Percentiles rank a stretch among this genome's conserved stretches.
Evolutionary conservation across 169 alveolate species (phyloP).

Genomic region (Theileria orientalis): DNA sequence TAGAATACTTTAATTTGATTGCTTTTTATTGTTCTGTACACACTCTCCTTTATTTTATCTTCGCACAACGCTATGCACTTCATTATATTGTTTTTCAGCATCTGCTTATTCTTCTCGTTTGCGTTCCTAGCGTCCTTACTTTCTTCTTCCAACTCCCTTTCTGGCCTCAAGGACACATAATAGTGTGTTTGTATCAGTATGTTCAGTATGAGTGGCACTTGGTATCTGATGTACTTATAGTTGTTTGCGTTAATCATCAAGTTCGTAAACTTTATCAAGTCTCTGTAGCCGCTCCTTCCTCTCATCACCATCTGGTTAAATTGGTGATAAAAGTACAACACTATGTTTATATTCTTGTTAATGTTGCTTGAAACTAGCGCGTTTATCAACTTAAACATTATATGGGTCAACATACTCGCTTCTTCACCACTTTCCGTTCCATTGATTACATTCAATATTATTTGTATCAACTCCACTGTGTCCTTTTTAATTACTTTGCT

Average conservation of each 20-base stretch:
- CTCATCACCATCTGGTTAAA: neutral
- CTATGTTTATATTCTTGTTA: neutral
- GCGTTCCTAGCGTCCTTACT: neutral
- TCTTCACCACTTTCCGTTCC: neutral
- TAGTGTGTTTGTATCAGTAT: neutral
- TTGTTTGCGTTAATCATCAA: neutral
- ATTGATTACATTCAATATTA: conserved; percentile 4
- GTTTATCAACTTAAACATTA: neutral
- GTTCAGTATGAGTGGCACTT: neutral
- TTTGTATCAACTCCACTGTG: neutral
- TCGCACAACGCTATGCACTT: conserved; percentile 29
- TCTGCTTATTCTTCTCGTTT: conserved; percentile 19
- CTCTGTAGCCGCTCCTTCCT: neutral
- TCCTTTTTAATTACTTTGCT: neutral
- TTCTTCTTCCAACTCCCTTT: neutral
- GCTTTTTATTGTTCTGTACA: conserved; percentile 27
- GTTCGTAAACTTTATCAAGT: neutral
- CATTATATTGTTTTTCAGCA: conserved; percentile 31
- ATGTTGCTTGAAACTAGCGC: neutral
- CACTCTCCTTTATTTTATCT: conserved; percentile 4
- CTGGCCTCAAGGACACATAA: too few relatives aligned
- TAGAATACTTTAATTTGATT: conserved; percentile 19
- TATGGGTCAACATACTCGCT: neutral
- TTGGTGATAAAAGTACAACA: neutral
- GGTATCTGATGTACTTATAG: neutral